Evolutionary conservation across 495 filamentous ascomycete species (phyloP), one percentile per base, ranked within the genome.

Genomic region (Penicillium lagena): DNA sequence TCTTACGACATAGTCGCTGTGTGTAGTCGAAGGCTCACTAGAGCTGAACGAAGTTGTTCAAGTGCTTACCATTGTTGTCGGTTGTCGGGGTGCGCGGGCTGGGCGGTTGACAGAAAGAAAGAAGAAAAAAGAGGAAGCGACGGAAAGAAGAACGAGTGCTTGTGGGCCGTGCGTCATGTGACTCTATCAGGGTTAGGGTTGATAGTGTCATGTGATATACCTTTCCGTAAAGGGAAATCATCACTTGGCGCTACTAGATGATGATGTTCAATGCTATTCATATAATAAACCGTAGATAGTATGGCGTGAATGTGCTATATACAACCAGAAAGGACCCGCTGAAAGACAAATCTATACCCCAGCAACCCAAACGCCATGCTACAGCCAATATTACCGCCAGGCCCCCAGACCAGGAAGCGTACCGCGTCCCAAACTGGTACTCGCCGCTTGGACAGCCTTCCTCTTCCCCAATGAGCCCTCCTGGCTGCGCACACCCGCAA

Each of bases 401-500:
- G 56, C 67, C n/a, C 65, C 65, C 11, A 73, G 39, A 1, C 66
- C 68, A 7, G 70, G 63, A 17, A 73, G 31, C 4, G 58, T 60
- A 29, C 66, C 60, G 4, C 68, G 60, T 5, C 66, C 68, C 33
- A 71, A 40, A 47, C 61, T 56, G 14, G 66, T 49, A 49, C 67
- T 70, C 9, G 66, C 69, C 15, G 69, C 67, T 49, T 73, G 67
- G 36, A 73, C 58, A 35, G 68, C 68, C 54, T 59, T 68, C 66
- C 83, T 77, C 72, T 90, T 96, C 9, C 81, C 82, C 11, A 86
- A 76, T 14, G 75, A 79, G 22, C 90, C 91, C 60, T 94, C 86
- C 55, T 91, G 86, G 22, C 73, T 79, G 45, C 77, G 81, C 2
- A 97, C 93, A 1, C 88, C 90, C 17, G 83, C 78, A 11, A 97